These are phyloP conservation scores for Cryptococcus jaspeensis DNA, from an alignment of 1,284 basidiomycete species.

Conservation along the genomic window DNA sequence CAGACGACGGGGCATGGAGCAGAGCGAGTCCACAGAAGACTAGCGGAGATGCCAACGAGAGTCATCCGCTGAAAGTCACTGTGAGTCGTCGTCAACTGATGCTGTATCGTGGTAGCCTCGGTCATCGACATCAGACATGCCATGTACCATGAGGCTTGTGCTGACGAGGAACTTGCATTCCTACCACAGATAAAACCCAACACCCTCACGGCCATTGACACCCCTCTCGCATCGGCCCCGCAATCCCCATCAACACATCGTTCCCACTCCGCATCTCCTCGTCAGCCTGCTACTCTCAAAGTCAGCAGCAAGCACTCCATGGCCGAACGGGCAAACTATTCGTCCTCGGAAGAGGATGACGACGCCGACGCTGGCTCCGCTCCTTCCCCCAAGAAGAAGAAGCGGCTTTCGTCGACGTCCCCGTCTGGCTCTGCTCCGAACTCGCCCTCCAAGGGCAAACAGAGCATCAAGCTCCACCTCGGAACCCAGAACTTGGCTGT, in stretches of 20 bases:
- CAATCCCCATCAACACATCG: too few species aligned
- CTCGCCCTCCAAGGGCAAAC: neutral
- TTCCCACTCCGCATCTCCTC: neutral
- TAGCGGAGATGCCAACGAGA: neutral
- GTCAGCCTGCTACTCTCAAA: conserved; percentile 34
- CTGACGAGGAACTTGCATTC: too few species aligned
- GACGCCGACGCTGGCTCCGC: neutral
- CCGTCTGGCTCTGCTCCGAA: neutral
- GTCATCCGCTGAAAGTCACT: conserved; percentile 22
- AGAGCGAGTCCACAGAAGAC: neutral
- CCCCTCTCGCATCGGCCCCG: too few species aligned
- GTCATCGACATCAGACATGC: neutral
- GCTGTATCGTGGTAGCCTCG: neutral
- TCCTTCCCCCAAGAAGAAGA: conserved; percentile 9
- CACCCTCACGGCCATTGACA: neutral
- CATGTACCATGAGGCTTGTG: too few species aligned
- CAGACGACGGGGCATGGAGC: conserved; percentile 1
- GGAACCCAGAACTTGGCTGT: neutral
- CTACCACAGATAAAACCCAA: neutral
- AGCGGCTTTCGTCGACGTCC: neutral
- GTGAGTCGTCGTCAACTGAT: conserved; percentile 11
- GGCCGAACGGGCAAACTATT: conserved; percentile 29
- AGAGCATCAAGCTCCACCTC: conserved; percentile 1
- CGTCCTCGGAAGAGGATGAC: conserved; percentile 38
- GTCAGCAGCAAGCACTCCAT: conserved; percentile 26